Base-by-base conservation (phyloP, 768 basidiomycete genomes). In the Naganishia onofrii region DNA sequence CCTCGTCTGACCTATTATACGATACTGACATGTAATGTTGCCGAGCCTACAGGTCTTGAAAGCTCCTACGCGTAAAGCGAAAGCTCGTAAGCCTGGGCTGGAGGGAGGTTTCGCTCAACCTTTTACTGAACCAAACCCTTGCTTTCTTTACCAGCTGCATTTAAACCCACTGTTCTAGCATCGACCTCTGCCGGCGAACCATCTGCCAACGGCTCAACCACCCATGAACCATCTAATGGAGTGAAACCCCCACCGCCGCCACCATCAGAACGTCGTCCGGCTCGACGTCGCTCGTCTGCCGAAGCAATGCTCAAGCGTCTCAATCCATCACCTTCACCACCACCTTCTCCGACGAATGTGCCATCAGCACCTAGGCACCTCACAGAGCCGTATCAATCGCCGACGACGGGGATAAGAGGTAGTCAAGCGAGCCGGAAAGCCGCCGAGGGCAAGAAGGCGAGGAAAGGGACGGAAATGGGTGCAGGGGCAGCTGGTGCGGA, bases 251-350 rank as follows among this genome's bases (percentile, higher is more conserved):
- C 71, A 42, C 77, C 78, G 26, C 77, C 77, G 28, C 79, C 79
- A 19, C 79, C 78, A 7, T 77, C 79, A 13, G 76, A 74, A 60
- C 55, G 70, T 31, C 76, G 76, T 54, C 76, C 76, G 21, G 78
- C 79, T 5, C 68, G 79, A 42, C 55, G 74, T n/a, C 68, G 78
- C 65, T 75, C 77, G 26, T 77, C 78, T 3, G 74, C 75, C 1
- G 73, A 74, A 32, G 72, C 67, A 6, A 67, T 75, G 15, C 54
- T 75, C 26, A 74, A 76, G 26, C 60, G 60, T n/a, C 32, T 63
- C 5, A 29, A 66, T 21, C 21, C 46, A 52, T 66, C 65, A 32
- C 65, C 65, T 3, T 29, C 48, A 13, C 44, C 65, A 51, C 65
- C 48, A 32, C 12, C 48, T n/a, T n/a, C n/a, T 2, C 63, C 42